Evolutionary conservation across 2,329 filamentous ascomycete species (phyloP).

Genomic region (Arthroderma uncinatum): DNA sequence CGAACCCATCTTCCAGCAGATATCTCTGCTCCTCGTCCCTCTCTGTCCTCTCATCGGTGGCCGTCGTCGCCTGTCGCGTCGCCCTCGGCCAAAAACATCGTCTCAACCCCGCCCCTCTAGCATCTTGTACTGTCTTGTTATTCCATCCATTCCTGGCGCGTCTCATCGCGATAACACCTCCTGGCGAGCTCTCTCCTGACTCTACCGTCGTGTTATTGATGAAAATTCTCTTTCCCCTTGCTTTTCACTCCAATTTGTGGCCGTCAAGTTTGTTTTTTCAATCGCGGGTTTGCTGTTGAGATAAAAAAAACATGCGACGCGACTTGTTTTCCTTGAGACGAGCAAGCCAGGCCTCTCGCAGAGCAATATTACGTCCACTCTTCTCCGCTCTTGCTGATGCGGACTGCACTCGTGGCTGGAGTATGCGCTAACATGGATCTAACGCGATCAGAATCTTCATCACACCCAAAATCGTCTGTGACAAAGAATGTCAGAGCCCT

Average conservation of each 20-base stretch:
- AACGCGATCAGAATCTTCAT: neutral
- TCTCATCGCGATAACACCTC: neutral
- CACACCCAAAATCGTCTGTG: neutral
- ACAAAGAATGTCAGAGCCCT: slow-evolving; percentile 29
- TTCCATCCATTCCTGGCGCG: neutral
- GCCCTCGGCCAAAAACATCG: neutral
- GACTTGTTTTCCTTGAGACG: neutral
- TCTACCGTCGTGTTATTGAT: neutral
- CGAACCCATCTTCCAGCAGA: neutral
- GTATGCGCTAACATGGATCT: neutral
- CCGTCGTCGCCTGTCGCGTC: neutral
- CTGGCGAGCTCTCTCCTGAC: neutral
- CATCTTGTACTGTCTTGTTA: neutral
- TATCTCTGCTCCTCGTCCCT: neutral
- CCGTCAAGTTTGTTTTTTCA: neutral
- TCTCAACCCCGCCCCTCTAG: slow-evolving; percentile 5
- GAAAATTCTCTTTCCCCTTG: neutral
- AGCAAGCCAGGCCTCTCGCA: no score
- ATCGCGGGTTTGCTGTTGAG: neutral
- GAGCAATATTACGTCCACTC: no score
- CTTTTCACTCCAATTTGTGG: neutral
- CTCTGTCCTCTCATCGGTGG: neutral
- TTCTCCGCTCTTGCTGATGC: neutral
- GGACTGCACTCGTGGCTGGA: neutral
- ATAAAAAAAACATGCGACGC: neutral